Base-by-base conservation (phyloP, 164 flowering plant genomes). In the Hamamelis virginiana region DNA sequence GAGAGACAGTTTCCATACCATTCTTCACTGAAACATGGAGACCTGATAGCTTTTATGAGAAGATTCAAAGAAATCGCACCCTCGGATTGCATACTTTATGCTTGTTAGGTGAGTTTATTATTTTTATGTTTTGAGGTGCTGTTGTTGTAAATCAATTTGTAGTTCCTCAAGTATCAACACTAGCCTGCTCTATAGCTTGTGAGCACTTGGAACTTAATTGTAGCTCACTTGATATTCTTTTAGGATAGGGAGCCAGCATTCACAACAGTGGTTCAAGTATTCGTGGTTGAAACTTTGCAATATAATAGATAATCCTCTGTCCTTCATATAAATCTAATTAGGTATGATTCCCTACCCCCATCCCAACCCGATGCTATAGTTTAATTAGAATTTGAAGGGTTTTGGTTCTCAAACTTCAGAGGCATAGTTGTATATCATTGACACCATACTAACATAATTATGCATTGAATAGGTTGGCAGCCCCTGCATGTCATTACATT, bases 1-100 rank as follows among this genome's bases (percentile, higher is more conserved):
- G 97, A n/a, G 97, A 95, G 81, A 92, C 97, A 5, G 71, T 95
- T 56, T 92, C 97, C 0, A 81, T 95, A 57, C 97, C 99, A 26
- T 95, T 92, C 78, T 92, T 95, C 59, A 95, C 97, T 1, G 97
- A 92, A 47, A 81, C 88, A 13, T 95, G 97, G 99, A 85, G 86
- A 70, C 99, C 99, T 56, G 86, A 86, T 70, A 92, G 97, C 86
- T 95, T 92, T 66, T 92, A 95, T 74, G 93, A 91, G 70, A 92
- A 91, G 80, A 89, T 95, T 62, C 76, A 82, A 60, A 81, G 76
- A 55, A 95, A 95, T 58, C 85, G 89, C 14, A 28, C 2, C 5
- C 86, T 86, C 74, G 97, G 94, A 15, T 76, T 92, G 82, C 99
- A 95, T 74, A 91, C 99, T 1, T 91, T 91, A 23, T 95, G 98